Evolutionary conservation across 805 yeast genomes (phyloP).

Genomic region (Myxozyma sirexii): DNA sequence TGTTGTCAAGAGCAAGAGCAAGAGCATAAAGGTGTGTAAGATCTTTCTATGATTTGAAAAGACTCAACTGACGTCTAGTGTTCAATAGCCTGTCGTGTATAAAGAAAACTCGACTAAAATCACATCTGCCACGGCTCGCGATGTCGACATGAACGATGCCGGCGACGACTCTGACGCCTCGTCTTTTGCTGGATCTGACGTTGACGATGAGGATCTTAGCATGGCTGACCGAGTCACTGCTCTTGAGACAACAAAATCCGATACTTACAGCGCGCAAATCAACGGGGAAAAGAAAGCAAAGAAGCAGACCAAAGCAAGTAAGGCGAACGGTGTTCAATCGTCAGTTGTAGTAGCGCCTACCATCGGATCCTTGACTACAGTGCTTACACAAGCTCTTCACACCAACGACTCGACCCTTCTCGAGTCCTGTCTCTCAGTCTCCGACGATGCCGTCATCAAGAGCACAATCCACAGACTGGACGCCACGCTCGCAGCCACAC

Average conservation of each 20-base stretch:
- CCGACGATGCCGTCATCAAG: constrained; percentile 56
- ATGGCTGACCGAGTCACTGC: constrained; percentile 48
- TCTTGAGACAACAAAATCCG: constrained; percentile 34
- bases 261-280: constrained; percentile 19
- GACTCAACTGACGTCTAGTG: too few relatives aligned
- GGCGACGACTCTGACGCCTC: constrained; percentile 9
- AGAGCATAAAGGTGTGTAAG: constrained; percentile 15
- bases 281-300: constrained; percentile 20
- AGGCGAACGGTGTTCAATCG: constrained; percentile 33
- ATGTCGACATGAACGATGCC: constrained; percentile 39
- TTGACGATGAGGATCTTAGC: constrained; percentile 50
- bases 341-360: constrained; percentile 42
- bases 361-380: constrained; percentile 77
- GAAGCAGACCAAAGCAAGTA: neutral
- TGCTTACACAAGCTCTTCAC: constrained; percentile 85
- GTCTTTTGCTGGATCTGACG: constrained; percentile 38
- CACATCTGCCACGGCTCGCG: constrained; percentile 41
- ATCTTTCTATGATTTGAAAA: too few relatives aligned
- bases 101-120: constrained; percentile 42
- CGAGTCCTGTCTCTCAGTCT: constrained; percentile 70
- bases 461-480: constrained; percentile 59
- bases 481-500: constrained; percentile 46
- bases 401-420: constrained; percentile 83
- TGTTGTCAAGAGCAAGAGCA: constrained; percentile 17
- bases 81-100: constrained; percentile 37